Percentiles rank a stretch among this genome's conserved stretches.
Conservation (phyloP, 169 alveolate species). For the Perkinsus olseni region DNA sequence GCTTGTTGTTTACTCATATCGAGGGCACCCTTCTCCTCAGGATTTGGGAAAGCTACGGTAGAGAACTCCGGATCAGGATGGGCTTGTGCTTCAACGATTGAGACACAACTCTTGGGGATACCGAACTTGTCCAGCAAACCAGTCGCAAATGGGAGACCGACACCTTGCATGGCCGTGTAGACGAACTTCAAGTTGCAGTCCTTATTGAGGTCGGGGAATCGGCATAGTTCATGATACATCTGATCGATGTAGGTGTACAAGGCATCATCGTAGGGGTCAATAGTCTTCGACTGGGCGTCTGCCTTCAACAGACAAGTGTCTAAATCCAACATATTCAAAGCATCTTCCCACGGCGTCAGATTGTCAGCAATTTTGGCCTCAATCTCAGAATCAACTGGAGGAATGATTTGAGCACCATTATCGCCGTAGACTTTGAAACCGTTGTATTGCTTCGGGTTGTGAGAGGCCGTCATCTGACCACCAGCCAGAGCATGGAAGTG, state of each 20-base stretch:
- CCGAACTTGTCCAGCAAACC: too few species aligned
- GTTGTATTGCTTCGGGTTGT: conserved; percentile 49
- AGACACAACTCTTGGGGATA: too few species aligned
- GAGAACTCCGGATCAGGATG: conserved; percentile 52
- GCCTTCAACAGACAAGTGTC: too few species aligned
- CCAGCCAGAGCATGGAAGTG: conserved; percentile 47
- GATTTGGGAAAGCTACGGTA: conserved; percentile 53
- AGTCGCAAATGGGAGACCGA: too few species aligned
- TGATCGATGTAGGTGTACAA: too few species aligned
- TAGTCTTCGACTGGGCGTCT: too few species aligned
- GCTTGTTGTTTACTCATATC: conserved; percentile 38
- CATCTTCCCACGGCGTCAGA: conserved; percentile 44
- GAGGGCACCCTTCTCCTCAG: conserved; percentile 48
- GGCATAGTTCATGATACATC: too few species aligned
- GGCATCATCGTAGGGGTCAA: too few species aligned
- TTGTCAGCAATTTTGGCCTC: too few species aligned
- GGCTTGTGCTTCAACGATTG: conserved; percentile 42
- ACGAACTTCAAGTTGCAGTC: too few species aligned
- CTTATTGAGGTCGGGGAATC: too few species aligned
- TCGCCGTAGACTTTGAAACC: conserved; percentile 53
- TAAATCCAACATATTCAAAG: too few species aligned
- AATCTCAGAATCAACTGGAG: conserved; percentile 44
- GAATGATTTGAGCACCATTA: conserved; percentile 50
- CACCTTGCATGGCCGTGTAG: conserved; percentile 76
- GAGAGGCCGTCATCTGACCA: conserved; percentile 58